Percentiles rank a stretch among this genome's conserved stretches.
phyloP scores from a whole-genome alignment of 345 rosid species.

The Syzygium jambos region DNA sequence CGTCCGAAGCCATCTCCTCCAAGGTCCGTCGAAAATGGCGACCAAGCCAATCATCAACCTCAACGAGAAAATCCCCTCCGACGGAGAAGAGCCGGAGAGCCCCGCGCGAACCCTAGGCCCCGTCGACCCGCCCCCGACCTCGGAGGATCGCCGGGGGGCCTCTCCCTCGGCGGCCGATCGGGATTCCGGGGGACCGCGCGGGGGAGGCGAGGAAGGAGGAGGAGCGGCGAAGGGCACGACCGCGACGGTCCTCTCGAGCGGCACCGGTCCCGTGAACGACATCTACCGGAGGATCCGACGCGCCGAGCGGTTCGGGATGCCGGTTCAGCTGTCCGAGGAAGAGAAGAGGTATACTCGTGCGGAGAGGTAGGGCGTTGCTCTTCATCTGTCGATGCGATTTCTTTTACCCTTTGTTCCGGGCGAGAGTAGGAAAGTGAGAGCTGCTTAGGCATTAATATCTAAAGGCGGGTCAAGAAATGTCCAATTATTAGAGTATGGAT shows the following conservation, averaged over 20 bases:
- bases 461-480: neutral
- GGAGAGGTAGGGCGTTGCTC: slow-evolving; percentile 43
- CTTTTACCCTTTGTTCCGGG: neutral
- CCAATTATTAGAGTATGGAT: neutral
- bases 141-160: neutral
- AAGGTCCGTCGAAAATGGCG: slow-evolving; percentile 21
- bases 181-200: neutral
- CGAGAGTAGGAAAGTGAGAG: neutral
- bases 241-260: slow-evolving; percentile 8
- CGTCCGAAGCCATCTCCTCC: neutral
- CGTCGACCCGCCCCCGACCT: slow-evolving; percentile 4
- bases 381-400: rapidly evolving
- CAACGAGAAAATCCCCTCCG: slow-evolving; percentile 25
- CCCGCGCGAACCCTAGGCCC: slow-evolving; percentile 16
- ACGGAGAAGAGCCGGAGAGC: slow-evolving; percentile 11
- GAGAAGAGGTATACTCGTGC: slow-evolving; percentile 93
- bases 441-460: neutral
- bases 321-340: slow-evolving; percentile 66
- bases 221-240: neutral
- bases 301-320: slow-evolving; percentile 86
- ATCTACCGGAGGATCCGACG: slow-evolving; percentile 72
- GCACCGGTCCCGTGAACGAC: slow-evolving; percentile 27
- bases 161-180: neutral
- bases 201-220: neutral
- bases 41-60: slow-evolving; percentile 12